Evolutionary conservation across 208 protist genomes (phyloP).

Genomic region (Trypanosoma rangeli): DNA sequence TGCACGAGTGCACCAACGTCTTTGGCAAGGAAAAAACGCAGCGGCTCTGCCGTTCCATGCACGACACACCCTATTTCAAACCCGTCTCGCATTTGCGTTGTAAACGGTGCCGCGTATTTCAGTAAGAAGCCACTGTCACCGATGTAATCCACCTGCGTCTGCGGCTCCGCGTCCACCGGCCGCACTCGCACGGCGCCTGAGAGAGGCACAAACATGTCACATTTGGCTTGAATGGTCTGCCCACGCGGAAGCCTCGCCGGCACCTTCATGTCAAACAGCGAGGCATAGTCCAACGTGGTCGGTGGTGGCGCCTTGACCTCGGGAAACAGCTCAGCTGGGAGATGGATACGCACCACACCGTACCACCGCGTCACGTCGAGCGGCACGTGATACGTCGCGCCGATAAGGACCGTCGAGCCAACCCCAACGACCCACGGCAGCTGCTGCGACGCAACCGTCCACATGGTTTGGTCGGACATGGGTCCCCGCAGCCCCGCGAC

Average conservation of each 20-base stretch:
- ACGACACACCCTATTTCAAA: slow-evolving; percentile 38
- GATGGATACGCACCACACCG: slow-evolving; percentile 34
- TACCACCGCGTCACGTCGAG: slow-evolving; percentile 28
- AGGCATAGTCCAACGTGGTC: slow-evolving; percentile 48
- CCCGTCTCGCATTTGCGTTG: background rate
- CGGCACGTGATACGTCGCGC: slow-evolving; percentile 55
- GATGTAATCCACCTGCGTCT: slow-evolving; percentile 27
- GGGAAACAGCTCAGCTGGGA: slow-evolving; percentile 62
- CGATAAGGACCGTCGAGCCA: slow-evolving; percentile 42
- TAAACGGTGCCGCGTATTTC: slow-evolving; percentile 26
- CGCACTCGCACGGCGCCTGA: slow-evolving; percentile 42
- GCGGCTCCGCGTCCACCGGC: slow-evolving; percentile 11
- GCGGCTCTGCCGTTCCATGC: slow-evolving; percentile 50
- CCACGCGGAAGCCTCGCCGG: slow-evolving; percentile 20
- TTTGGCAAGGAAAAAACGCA: slow-evolving; percentile 47
- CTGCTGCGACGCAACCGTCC: slow-evolving; percentile 46
- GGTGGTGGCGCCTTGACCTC: slow-evolving; percentile 31
- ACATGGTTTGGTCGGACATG: slow-evolving; percentile 16
- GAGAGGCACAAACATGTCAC: slow-evolving; percentile 51
- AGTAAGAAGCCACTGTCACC: slow-evolving; percentile 51
- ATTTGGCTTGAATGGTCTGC: slow-evolving; percentile 29
- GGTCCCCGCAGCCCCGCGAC: slow-evolving; percentile 17
- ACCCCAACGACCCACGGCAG: slow-evolving; percentile 66
- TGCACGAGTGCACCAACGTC: slow-evolving; percentile 19
- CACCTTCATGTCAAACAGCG: slow-evolving; percentile 30